phyloP scores from a whole-genome alignment of 1,139 yeast species.

The Yamadazyma jaroonii region DNA sequence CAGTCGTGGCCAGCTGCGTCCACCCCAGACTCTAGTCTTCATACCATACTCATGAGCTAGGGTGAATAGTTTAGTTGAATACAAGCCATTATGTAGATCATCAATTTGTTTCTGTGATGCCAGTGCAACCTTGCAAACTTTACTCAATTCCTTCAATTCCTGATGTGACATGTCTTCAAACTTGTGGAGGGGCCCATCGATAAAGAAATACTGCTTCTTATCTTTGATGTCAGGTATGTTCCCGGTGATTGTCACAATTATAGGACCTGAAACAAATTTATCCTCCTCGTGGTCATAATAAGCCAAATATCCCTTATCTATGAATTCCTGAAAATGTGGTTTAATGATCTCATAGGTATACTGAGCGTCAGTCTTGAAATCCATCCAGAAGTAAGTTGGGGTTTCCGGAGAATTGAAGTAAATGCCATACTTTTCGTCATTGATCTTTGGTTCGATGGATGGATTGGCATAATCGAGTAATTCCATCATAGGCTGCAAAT shows the following conservation, averaged over 20 bases:
- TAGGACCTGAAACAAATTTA: constrained; percentile 30
- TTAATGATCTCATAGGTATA: constrained; percentile 29
- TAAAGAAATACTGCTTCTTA: constrained; percentile 33
- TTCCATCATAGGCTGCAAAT: constrained; percentile 50
- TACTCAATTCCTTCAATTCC: constrained; percentile 20
- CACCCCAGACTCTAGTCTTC: constrained; percentile 47
- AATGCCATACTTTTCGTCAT: constrained; percentile 25
- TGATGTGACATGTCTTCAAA: constrained; percentile 18
- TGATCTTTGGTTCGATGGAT: constrained; percentile 10
- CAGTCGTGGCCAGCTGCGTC: constrained; percentile 35
- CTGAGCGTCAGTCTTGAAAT: constrained; percentile 37
- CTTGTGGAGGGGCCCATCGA: constrained; percentile 36
- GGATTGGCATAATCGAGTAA: constrained; percentile 49
- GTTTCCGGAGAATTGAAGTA: constrained; percentile 40
- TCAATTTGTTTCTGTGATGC: constrained; percentile 30
- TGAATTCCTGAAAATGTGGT: constrained; percentile 29
- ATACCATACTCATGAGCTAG: constrained; percentile 35
- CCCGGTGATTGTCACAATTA: constrained; percentile 41
- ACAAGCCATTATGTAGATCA: too few species aligned
- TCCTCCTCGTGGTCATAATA: constrained; percentile 27
- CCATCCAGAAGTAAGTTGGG: constrained; percentile 42
- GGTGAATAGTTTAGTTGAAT: constrained; percentile 21
- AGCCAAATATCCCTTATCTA: constrained; percentile 32
- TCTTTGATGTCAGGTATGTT: constrained; percentile 32
- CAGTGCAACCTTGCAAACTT: constrained; percentile 35